Evolutionary conservation across 225 moss, liverwort and hornwort species (phyloP).

Genomic region (Marchantia polymorpha): DNA sequence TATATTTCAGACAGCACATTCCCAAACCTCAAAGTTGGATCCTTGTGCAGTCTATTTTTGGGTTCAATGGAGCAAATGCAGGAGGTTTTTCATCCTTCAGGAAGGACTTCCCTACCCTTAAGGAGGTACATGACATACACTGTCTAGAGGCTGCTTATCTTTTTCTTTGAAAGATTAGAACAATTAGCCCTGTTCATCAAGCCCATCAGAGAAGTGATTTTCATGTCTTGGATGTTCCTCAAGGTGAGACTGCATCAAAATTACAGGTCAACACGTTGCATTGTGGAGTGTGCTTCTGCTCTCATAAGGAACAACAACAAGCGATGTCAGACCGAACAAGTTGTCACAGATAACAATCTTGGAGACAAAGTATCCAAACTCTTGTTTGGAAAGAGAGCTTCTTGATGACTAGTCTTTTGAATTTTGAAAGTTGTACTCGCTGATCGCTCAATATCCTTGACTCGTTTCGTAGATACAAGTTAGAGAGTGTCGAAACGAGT

Average conservation of each 20-base stretch:
- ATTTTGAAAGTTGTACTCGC: not conserved
- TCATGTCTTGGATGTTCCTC: not conserved
- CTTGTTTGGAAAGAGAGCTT: not conserved
- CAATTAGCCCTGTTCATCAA: not conserved
- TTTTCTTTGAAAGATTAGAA: not conserved
- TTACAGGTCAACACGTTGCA: conserved; percentile 84
- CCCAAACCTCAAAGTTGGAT: not conserved
- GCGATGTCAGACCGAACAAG: conserved; percentile 65
- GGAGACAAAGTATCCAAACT: conserved; percentile 71
- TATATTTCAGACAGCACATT: not conserved
- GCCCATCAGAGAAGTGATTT: not conserved
- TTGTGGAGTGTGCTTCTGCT: conserved; percentile 86
- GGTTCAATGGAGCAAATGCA: conserved; percentile 91
- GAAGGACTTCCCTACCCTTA: conserved; percentile 65
- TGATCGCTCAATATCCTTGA: conserved; percentile 21
- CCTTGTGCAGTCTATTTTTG: conserved; percentile 80
- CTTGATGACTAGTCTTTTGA: not conserved
- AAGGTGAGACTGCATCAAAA: conserved; percentile 95
- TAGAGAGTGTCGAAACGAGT: conserved; percentile 87
- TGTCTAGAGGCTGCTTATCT: not conserved
- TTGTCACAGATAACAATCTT: conserved; percentile 63
- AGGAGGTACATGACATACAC: conserved; percentile 49
- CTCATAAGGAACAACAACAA: conserved; percentile 72
- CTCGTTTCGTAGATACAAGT: conserved; percentile 61
- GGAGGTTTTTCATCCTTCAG: conserved; percentile 85